Percentiles rank a stretch among this genome's conserved stretches.
Conservation (phyloP, 371 early-diverging fungal genomes). For the Apophysomyces ossiformis region DNA sequence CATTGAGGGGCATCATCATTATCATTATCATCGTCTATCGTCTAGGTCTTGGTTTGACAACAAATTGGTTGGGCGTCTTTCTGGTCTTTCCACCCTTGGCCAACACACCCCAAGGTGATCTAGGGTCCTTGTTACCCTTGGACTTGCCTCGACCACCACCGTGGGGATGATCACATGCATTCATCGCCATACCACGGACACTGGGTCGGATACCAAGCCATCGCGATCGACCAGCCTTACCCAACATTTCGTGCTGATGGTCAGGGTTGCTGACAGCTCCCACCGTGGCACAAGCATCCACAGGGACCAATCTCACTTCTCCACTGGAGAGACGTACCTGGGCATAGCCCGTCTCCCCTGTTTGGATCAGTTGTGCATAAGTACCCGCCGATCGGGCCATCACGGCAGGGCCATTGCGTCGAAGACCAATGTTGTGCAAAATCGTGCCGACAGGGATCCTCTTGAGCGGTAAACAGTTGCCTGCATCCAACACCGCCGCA, state of each 20-base stretch:
- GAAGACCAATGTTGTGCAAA: conserved; percentile 88
- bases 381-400: conserved; percentile 92
- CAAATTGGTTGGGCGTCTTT: conserved; percentile 73
- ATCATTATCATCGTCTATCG: conserved; percentile 43
- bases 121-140: conserved; percentile 92
- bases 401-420: conserved; percentile 81
- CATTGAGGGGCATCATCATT: neutral
- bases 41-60: conserved; percentile 80
- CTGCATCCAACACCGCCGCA: conserved; percentile 75
- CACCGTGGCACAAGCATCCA: conserved; percentile 90
- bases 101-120: conserved; percentile 94
- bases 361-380: conserved; percentile 86
- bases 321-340: conserved; percentile 89
- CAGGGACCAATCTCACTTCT: conserved; percentile 89
- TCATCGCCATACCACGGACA: conserved; percentile 99
- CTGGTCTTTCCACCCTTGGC: conserved; percentile 97
- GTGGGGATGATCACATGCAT: conserved; percentile 98
- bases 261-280: conserved; percentile 93
- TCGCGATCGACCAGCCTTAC: conserved; percentile 91
- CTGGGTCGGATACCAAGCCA: conserved; percentile 91
- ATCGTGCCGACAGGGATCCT: conserved; percentile 94
- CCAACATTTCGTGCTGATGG: conserved; percentile 88
- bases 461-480: conserved; percentile 90
- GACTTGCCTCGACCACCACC: conserved; percentile 98
- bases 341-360: conserved; percentile 80